Conservation (phyloP, 176 grass and related monocot genomes). For the Juncus effusus region DNA sequence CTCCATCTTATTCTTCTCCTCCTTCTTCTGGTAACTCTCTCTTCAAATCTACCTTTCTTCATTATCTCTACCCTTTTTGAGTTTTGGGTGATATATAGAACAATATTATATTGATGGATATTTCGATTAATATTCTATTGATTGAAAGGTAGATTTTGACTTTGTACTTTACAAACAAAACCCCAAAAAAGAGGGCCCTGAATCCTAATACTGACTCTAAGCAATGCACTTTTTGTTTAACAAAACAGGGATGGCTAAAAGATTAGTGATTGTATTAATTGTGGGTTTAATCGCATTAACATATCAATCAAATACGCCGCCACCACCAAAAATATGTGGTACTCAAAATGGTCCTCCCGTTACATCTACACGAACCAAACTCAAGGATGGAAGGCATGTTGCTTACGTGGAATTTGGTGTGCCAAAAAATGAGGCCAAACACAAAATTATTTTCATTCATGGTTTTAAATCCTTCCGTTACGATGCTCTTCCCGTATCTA, state of each 20-base stretch:
- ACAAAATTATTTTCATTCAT: slow-evolving; percentile 78
- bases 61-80: too few species aligned
- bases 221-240: slow-evolving; percentile 20
- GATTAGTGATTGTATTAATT: slow-evolving; percentile 30
- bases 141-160: too few species aligned
- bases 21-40: too few species aligned
- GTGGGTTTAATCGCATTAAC: slow-evolving; percentile 34
- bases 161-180: not conserved
- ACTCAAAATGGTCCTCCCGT: slow-evolving; percentile 43
- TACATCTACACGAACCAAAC: slow-evolving; percentile 40
- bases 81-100: too few species aligned
- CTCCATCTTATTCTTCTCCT: too few species aligned
- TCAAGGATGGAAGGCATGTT: slow-evolving; percentile 69
- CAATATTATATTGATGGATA: too few species aligned
- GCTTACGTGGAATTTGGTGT: slow-evolving; percentile 71
- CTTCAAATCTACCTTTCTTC: too few species aligned
- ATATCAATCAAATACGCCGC: slow-evolving; percentile 46
- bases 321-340: slow-evolving; percentile 46
- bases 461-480: slow-evolving; percentile 69
- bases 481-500: slow-evolving; percentile 50
- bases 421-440: slow-evolving; percentile 40
- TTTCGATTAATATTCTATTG: too few species aligned
- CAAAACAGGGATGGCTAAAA: slow-evolving; percentile 42
- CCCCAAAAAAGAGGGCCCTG: not conserved
- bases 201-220: slow-evolving; percentile 4